These are phyloP conservation scores for Proliferodiscus dingleyae DNA, from an alignment of 2,329 filamentous ascomycete species.

Conservation along the genomic window DNA sequence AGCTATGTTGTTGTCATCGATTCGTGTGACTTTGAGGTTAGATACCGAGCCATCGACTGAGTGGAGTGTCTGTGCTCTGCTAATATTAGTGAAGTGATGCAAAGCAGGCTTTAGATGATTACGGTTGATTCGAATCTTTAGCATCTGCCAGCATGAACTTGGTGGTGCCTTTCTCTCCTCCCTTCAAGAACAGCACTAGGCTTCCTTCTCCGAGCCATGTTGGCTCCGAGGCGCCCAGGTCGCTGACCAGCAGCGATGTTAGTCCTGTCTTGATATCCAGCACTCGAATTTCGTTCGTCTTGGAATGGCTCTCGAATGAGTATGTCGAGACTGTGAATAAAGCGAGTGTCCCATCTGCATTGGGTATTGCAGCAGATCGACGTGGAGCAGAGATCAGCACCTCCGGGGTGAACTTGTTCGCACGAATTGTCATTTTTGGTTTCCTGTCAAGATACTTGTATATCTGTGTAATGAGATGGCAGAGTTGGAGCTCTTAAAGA, in stretches of 20 bases:
- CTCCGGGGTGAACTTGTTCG: slow-evolving; percentile 69
- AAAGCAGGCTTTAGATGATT: neutral
- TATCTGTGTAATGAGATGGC: too few relatives aligned
- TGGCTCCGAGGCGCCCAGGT: slow-evolving; percentile 62
- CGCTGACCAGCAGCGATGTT: slow-evolving; percentile 60
- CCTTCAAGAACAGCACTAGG: slow-evolving; percentile 32
- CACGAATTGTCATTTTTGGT: slow-evolving; percentile 63
- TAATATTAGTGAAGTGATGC: slow-evolving; percentile 4
- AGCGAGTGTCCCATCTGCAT: slow-evolving; percentile 57
- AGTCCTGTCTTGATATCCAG: slow-evolving; percentile 65
- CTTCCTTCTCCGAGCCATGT: slow-evolving; percentile 56
- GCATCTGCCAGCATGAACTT: slow-evolving; percentile 26
- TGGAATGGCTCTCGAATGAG: slow-evolving; percentile 70
- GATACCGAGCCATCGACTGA: slow-evolving; percentile 49
- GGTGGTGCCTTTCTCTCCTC: slow-evolving; percentile 49
- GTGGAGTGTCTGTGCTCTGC: slow-evolving; percentile 41
- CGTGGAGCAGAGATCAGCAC: slow-evolving; percentile 72
- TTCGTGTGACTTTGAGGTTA: slow-evolving; percentile 53
- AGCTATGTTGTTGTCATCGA: slow-evolving; percentile 46
- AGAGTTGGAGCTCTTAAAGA: neutral
- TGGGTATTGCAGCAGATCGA: slow-evolving; percentile 66
- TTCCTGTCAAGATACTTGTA: too few relatives aligned
- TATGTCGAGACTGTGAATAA: slow-evolving; percentile 71
- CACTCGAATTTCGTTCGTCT: slow-evolving; percentile 63
- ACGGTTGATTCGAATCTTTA: slow-evolving; percentile 22